Evolutionary conservation across 176 grass and related monocot species (phyloP).

Genomic region (Aegilops sharonensis): DNA sequence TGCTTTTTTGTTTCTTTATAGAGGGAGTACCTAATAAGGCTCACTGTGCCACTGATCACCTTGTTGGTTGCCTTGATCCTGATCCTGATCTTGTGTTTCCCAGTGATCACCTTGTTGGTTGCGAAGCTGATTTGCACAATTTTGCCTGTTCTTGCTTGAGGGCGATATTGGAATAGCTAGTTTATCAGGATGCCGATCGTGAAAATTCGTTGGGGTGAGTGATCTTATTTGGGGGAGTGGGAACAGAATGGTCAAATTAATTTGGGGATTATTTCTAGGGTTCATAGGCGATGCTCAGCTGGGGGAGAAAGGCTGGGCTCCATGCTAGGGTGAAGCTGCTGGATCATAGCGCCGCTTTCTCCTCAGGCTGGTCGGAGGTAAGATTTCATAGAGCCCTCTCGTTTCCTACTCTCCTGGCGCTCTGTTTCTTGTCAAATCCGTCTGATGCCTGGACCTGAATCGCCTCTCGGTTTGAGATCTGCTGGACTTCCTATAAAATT

Average conservation of each 20-base stretch:
- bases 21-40: background rate
- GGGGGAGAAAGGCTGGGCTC: background rate
- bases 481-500: background rate
- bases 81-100: too few species aligned
- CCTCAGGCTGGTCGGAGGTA: background rate
- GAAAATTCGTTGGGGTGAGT: background rate
- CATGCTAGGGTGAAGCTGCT: background rate
- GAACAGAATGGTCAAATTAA: background rate
- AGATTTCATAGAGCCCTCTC: background rate
- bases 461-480: background rate
- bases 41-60: too few species aligned
- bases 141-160: background rate
- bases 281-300: background rate
- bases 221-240: background rate
- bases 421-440: background rate
- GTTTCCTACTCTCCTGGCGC: background rate
- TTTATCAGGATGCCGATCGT: background rate
- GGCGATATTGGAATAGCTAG: background rate
- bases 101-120: too few species aligned
- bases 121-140: background rate
- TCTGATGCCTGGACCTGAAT: background rate
- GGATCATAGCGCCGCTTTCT: background rate
- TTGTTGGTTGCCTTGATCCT: too few species aligned
- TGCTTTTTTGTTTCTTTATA: too few species aligned
- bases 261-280: background rate